Evolutionary conservation across 2,329 filamentous ascomycete species (phyloP), one percentile per base, ranked within the genome.

Genomic region (Cryoendolithus antarcticus): DNA sequence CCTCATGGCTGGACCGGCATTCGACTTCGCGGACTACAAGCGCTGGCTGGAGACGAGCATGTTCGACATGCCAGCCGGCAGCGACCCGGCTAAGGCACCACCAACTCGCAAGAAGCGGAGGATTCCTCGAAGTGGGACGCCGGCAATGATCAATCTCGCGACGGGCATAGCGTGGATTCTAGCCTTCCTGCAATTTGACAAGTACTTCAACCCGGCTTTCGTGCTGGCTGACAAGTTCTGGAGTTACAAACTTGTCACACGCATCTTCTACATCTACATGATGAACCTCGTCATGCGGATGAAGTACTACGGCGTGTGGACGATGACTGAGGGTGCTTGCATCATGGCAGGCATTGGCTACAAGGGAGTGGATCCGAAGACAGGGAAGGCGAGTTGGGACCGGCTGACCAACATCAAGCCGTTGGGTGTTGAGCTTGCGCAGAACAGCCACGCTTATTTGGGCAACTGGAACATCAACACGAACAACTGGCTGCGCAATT

Each of bases 401-500:
- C 78, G 89, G 21, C 67, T 96, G 11, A 81, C 85, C 51, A 98
- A 98, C 56, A 85, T 98, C 49, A 78, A 83, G 48, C 82, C 91
- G 0, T 80, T 78, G 71, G 77, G 75, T 2, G 83, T 98, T 21
- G 91, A 98, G 64, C 71, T 77, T 1, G 91, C 89, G 1, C 88
- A 95, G 62, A 98, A 96, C 59, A 83, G 84, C n/a, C 79, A 89
- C 39, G 86, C 77, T 2, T 96, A 91, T 53, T 72, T 98, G 3
- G 89, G 80, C 35, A 82, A 77, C 54, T 98, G 91, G 91, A 98
- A 98, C 61, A 94, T 95, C 67, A 96, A 96, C 62, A 98, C 91
- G 9, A 98, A 95, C 60, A 77, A 85, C 54, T 98, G 91, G 91
- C 67, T 98, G 44, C 77, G 88, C 34, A 94, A 96, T 61, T 98